A percentile compares a stretch with the other conserved stretches of the same genome.
Evolutionary conservation across 2,329 filamentous ascomycete genomes (phyloP).

Genomic region (Aureobasidium sp.): DNA sequence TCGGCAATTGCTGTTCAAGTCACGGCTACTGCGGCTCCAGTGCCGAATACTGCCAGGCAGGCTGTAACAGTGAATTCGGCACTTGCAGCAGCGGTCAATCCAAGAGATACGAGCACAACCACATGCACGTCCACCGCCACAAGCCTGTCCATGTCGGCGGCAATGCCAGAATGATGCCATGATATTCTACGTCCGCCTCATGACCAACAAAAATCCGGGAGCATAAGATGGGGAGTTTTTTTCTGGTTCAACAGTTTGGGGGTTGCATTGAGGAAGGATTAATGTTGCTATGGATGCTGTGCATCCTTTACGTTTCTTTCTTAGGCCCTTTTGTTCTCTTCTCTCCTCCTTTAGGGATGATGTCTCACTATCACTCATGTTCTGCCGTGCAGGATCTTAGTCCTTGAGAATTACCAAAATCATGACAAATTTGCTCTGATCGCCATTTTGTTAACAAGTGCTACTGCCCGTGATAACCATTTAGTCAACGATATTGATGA

Average conservation of each 20-base stretch:
- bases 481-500: too few species aligned
- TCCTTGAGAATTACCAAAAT: not conserved
- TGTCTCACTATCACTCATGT: not conserved
- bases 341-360: conserved; percentile 1
- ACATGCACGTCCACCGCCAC: conserved; percentile 4
- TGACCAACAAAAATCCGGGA: not conserved
- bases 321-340: not conserved
- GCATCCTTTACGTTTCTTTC: not conserved
- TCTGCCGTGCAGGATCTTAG: conserved; percentile 1
- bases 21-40: conserved; percentile 13
- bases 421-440: not conserved
- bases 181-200: not conserved
- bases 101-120: conserved; percentile 3
- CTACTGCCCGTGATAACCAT: not conserved
- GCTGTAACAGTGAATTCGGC: conserved; percentile 6
- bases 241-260: not conserved
- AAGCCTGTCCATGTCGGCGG: not conserved
- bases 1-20: conserved; percentile 15
- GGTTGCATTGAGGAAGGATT: not conserved
- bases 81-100: not conserved
- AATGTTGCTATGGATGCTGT: not conserved
- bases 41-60: not conserved
- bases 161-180: not conserved
- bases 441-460: not conserved
- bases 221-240: not conserved